Conservation (phyloP, 2,329 filamentous ascomycete species). For the Aspergillus quadrilineatus region DNA sequence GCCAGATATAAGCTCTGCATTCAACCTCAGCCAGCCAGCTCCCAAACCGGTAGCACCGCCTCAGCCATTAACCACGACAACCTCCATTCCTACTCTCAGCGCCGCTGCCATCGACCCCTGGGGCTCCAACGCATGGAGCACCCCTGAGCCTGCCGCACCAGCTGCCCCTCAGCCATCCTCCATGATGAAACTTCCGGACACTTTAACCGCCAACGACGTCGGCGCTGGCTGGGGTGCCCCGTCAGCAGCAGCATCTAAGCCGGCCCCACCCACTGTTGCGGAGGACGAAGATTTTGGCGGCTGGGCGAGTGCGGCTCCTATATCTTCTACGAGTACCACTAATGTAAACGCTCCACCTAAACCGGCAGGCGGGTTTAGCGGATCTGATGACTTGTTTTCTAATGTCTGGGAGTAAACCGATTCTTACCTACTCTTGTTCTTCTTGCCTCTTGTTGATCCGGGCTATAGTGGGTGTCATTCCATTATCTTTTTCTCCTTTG, state of each 20-base stretch:
- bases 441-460: conserved; percentile 4
- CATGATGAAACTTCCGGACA: conserved; percentile 46
- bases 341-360: conserved; percentile 34
- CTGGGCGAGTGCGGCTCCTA: conserved; percentile 75
- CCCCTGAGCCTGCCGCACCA: conserved; percentile 50
- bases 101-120: conserved; percentile 66
- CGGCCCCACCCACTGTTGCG: conserved; percentile 62
- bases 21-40: conserved; percentile 64
- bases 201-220: conserved; percentile 60
- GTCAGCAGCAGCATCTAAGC: conserved; percentile 50
- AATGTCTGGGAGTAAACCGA: conserved; percentile 81
- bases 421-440: conserved; percentile 23
- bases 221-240: conserved; percentile 69
- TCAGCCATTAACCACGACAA: conserved; percentile 32
- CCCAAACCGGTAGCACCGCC: conserved; percentile 45
- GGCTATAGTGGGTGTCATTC: conserved; percentile 16
- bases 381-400: conserved; percentile 80
- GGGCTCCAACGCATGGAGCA: conserved; percentile 83
- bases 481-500: not conserved
- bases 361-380: conserved; percentile 62
- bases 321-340: conserved; percentile 38
- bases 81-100: conserved; percentile 44
- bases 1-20: conserved; percentile 63
- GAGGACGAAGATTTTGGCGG: conserved; percentile 96
- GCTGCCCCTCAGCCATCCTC: conserved; percentile 30